Conservation (phyloP, 179 eudicot species). For the Amaranthus tricolor region DNA sequence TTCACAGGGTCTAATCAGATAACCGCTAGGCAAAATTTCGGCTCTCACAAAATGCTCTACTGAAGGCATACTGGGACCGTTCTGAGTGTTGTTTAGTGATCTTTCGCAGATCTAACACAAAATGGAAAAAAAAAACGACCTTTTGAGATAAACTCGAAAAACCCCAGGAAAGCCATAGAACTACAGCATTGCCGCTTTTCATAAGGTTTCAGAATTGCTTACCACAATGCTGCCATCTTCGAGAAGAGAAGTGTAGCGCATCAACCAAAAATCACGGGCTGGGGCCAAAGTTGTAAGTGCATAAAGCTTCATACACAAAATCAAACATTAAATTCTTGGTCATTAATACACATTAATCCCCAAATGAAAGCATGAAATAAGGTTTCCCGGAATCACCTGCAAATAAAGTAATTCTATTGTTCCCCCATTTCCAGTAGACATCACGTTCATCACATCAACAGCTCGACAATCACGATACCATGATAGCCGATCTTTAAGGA, state of each 20-base stretch:
- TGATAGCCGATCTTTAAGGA: conserved; percentile 80
- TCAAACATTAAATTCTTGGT: conserved; percentile 17
- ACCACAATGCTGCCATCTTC: conserved; percentile 90
- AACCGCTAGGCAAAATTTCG: conserved; percentile 88
- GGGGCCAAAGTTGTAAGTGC: conserved; percentile 84
- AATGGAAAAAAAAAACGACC: not conserved
- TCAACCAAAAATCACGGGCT: conserved; percentile 85
- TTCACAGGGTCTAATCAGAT: conserved; percentile 88
- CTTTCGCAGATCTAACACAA: conserved; percentile 73
- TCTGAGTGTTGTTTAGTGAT: conserved; percentile 85
- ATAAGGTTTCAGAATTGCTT: conserved; percentile 14
- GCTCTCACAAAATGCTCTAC: conserved; percentile 81
- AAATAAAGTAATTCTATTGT: conserved; percentile 70
- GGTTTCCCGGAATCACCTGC: conserved; percentile 46
- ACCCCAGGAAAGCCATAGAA: not conserved
- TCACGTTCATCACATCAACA: conserved; percentile 60
- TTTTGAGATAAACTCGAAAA: not conserved
- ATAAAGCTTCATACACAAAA: conserved; percentile 51
- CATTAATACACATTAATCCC: not conserved
- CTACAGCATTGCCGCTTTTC: not conserved
- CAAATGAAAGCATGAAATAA: not conserved
- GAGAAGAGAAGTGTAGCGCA: conserved; percentile 68
- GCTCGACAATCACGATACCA: conserved; percentile 79
- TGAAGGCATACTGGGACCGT: conserved; percentile 88
- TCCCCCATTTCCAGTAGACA: conserved; percentile 73